phyloP scores from a whole-genome alignment of 2,329 filamentous ascomycete genomes.

The Trichoderma koningii region DNA sequence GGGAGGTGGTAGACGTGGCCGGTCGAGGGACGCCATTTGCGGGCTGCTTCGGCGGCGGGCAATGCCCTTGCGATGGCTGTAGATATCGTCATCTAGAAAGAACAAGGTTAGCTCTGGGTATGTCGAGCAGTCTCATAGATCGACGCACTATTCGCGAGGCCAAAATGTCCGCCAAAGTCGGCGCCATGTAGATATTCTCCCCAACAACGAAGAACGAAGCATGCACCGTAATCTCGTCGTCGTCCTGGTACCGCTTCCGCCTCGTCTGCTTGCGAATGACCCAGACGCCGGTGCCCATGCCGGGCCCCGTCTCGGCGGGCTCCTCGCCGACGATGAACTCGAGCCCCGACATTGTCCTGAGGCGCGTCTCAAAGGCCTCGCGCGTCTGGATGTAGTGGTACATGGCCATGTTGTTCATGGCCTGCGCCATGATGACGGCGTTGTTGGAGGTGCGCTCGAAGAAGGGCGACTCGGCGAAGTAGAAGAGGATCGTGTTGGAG shows the following conservation, averaged over 20 bases:
- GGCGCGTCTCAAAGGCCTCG: slow-evolving; percentile 63
- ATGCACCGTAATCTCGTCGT: slow-evolving; percentile 62
- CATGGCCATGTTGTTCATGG: slow-evolving; percentile 62
- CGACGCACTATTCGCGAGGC: slow-evolving; percentile 57
- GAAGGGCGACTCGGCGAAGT: slow-evolving; percentile 68
- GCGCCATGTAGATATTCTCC: slow-evolving; percentile 68
- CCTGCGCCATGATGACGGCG: slow-evolving; percentile 62
- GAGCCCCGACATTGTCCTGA: slow-evolving; percentile 65
- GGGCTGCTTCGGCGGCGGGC: slow-evolving; percentile 52
- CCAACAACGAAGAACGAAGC: slow-evolving; percentile 66
- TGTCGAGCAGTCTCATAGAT: too few species aligned
- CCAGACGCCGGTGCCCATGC: slow-evolving; percentile 69
- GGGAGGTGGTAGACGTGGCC: slow-evolving; percentile 55
- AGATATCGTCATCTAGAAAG: slow-evolving; percentile 54
- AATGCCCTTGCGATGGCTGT: slow-evolving; percentile 57
- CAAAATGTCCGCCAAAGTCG: slow-evolving; percentile 61
- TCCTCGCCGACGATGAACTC: slow-evolving; percentile 69
- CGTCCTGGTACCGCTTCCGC: slow-evolving; percentile 55
- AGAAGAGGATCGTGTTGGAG: slow-evolving; percentile 66
- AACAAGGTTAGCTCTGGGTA: background rate
- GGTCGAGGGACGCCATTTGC: slow-evolving; percentile 57
- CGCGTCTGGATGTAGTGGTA: slow-evolving; percentile 59
- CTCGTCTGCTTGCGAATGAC: slow-evolving; percentile 69
- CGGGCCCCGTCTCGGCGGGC: slow-evolving; percentile 63
- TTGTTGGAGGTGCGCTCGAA: slow-evolving; percentile 70